These are phyloP conservation scores for Chaetomium strumarium DNA, from an alignment of 2,329 filamentous ascomycete genomes.

Conservation along the genomic window DNA sequence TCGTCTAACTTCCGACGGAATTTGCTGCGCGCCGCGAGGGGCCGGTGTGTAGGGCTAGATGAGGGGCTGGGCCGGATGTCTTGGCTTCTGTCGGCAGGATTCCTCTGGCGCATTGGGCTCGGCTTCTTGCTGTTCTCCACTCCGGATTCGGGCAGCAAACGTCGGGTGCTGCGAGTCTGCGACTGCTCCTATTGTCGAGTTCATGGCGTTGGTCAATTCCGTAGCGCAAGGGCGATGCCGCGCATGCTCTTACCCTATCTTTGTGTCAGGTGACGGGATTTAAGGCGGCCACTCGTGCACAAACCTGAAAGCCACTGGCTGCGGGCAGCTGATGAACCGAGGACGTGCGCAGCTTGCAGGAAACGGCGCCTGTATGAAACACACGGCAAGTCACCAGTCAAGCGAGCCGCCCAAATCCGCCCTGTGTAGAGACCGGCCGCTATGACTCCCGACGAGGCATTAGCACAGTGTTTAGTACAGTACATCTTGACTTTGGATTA, in stretches of 20 bases:
- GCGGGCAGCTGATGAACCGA: conserved; percentile 5
- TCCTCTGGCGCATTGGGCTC: neutral
- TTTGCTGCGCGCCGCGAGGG: conserved; percentile 1
- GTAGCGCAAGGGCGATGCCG: too few relatives aligned
- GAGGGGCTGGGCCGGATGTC: conserved; percentile 16
- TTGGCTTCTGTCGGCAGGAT: conserved; percentile 13
- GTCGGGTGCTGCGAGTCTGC: too few relatives aligned
- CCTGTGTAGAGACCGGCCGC: too few relatives aligned
- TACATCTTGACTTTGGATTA: neutral
- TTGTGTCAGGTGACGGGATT: conserved; percentile 1
- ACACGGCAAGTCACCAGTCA: too few relatives aligned
- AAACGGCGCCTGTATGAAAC: conserved; percentile 9
- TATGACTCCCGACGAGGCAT: too few relatives aligned
- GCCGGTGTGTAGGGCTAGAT: conserved; percentile 19
- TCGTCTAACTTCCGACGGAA: neutral
- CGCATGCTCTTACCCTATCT: neutral
- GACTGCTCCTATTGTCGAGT: too few relatives aligned
- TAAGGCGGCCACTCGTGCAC: neutral
- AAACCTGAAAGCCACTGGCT: conserved; percentile 2
- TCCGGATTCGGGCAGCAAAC: neutral
- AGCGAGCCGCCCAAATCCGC: neutral
- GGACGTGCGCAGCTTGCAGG: neutral
- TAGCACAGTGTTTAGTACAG: neutral
- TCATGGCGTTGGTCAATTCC: too few relatives aligned
- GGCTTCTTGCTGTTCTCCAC: neutral